Evolutionary conservation across 192 early-diverging fungal genomes (phyloP).

Genomic region (Geranomyces variabilis): DNA sequence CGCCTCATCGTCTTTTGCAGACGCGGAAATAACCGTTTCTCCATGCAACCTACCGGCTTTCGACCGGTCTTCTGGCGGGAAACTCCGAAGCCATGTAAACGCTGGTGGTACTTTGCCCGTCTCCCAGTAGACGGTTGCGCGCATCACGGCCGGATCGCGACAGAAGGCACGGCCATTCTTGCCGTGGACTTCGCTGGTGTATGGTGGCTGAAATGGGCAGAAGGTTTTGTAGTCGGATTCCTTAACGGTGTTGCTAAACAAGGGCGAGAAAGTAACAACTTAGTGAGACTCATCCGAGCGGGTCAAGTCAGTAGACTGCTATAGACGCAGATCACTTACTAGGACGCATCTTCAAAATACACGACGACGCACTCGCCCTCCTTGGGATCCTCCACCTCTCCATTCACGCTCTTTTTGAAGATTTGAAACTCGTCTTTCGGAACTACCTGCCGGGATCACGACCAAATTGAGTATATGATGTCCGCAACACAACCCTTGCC

Average conservation of each 20-base stretch:
- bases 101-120: slow-evolving; percentile 43
- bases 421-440: slow-evolving; percentile 51
- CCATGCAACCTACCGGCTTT: slow-evolving; percentile 1
- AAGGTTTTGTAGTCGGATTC: slow-evolving; percentile 45
- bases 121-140: slow-evolving; percentile 55
- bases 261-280: neutral
- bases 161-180: slow-evolving; percentile 45
- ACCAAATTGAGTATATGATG: neutral
- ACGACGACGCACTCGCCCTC: slow-evolving; percentile 61
- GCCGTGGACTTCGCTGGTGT: slow-evolving; percentile 52
- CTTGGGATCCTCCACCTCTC: slow-evolving; percentile 47
- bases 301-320: too few species aligned
- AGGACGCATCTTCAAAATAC: slow-evolving; percentile 68
- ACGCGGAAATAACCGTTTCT: neutral
- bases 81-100: slow-evolving; percentile 50
- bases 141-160: slow-evolving; percentile 52
- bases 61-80: slow-evolving; percentile 18
- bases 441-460: slow-evolving; percentile 41
- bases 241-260: slow-evolving; percentile 37
- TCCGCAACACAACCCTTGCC: neutral
- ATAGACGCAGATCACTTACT: slow-evolving; percentile 40
- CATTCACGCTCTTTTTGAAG: slow-evolving; percentile 50
- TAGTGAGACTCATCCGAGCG: too few species aligned
- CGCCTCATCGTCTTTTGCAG: neutral
- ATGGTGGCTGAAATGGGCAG: slow-evolving; percentile 43